These are phyloP conservation scores for Sutorius eximius DNA, from an alignment of 1,284 basidiomycete species.

Conservation along the genomic window DNA sequence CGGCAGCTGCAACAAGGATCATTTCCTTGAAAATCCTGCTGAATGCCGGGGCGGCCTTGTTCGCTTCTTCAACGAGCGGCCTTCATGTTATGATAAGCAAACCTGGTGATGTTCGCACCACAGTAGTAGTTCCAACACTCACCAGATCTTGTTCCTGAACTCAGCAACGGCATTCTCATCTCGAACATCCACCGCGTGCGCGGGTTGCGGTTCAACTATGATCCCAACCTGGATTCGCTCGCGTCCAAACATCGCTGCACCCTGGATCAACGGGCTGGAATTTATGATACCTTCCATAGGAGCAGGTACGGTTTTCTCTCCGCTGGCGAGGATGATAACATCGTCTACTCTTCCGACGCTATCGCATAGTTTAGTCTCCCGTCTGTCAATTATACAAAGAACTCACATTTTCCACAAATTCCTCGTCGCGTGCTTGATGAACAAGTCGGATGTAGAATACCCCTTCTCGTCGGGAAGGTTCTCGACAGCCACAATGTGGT, in stretches of 20 bases:
- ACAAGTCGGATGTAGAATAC: slow-evolving; percentile 31
- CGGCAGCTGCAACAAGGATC: slow-evolving; percentile 18
- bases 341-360: slow-evolving; percentile 26
- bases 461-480: slow-evolving; percentile 32
- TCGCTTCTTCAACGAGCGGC: slow-evolving; percentile 26
- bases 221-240: slow-evolving; percentile 39
- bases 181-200: slow-evolving; percentile 23
- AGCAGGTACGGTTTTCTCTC: slow-evolving; percentile 32
- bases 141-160: slow-evolving; percentile 11
- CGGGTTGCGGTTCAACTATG: slow-evolving; percentile 34
- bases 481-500: slow-evolving; percentile 15
- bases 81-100: slow-evolving; percentile 7
- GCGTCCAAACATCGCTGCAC: slow-evolving; percentile 15
- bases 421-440: slow-evolving; percentile 30
- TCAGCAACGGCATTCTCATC: slow-evolving; percentile 1
- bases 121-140: not conserved
- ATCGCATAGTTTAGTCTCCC: not conserved
- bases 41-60: slow-evolving; percentile 21
- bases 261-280: slow-evolving; percentile 27
- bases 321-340: slow-evolving; percentile 28
- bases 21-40: slow-evolving; percentile 30
- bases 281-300: slow-evolving; percentile 29
- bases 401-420: slow-evolving; percentile 31
- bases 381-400: not conserved
- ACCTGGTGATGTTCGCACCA: not conserved